phyloP scores from a whole-genome alignment of 2,329 filamentous ascomycete genomes.

The Botryosphaeria agaves region DNA sequence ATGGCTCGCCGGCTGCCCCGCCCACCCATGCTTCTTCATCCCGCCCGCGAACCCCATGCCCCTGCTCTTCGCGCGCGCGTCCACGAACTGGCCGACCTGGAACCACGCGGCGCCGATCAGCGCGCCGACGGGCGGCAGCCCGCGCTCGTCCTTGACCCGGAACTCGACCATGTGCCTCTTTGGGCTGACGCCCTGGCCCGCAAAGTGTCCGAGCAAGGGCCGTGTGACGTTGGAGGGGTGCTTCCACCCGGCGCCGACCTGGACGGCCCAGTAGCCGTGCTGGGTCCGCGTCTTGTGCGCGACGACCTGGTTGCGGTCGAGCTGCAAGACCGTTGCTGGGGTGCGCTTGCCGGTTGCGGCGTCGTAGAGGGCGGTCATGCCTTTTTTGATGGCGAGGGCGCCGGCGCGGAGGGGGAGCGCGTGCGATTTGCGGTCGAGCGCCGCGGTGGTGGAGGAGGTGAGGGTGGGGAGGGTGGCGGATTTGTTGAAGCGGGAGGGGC shows the following conservation, averaged over 20 bases:
- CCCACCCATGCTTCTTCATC: slow-evolving; percentile 91
- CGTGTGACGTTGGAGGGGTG: slow-evolving; percentile 61
- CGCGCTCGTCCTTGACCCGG: slow-evolving; percentile 55
- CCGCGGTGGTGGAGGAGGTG: slow-evolving; percentile 37
- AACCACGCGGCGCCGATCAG: slow-evolving; percentile 81
- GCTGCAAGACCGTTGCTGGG: slow-evolving; percentile 80
- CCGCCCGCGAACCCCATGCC: slow-evolving; percentile 93
- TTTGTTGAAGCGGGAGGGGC: slow-evolving; percentile 35
- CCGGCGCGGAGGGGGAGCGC: slow-evolving; percentile 56
- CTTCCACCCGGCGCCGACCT: slow-evolving; percentile 65
- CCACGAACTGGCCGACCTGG: slow-evolving; percentile 74
- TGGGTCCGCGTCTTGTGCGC: slow-evolving; percentile 63
- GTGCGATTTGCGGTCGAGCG: slow-evolving; percentile 38
- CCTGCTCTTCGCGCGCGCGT: slow-evolving; percentile 60
- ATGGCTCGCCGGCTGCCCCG: slow-evolving; percentile 79
- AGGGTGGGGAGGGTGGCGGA: slow-evolving; percentile 32
- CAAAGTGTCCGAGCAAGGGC: slow-evolving; percentile 76
- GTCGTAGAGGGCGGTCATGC: slow-evolving; percentile 86
- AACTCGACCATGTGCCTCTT: slow-evolving; percentile 81
- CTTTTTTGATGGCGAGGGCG: slow-evolving; percentile 75
- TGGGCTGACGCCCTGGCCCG: slow-evolving; percentile 61
- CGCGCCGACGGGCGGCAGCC: slow-evolving; percentile 59
- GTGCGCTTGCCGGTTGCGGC: slow-evolving; percentile 56
- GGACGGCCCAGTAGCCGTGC: slow-evolving; percentile 89
- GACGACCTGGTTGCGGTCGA: slow-evolving; percentile 82